Base-by-base conservation (phyloP, 176 grass and related monocot genomes). In the Avena insularis region DNA sequence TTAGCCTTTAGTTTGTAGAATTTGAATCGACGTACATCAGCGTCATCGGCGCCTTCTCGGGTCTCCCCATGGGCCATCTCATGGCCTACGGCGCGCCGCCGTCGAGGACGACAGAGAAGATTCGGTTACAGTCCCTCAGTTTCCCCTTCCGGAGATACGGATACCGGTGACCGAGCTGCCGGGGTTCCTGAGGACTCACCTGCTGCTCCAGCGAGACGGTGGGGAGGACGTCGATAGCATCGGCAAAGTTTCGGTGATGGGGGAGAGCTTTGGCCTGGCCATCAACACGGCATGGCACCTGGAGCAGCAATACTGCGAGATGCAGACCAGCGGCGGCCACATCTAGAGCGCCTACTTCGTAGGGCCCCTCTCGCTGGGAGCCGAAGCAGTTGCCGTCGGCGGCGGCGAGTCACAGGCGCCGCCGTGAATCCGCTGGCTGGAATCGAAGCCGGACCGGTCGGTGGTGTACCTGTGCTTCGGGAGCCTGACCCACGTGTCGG, bases 391-490 rank as follows among this genome's bases (percentile, higher is more conserved):
- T 1, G 29, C 29, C n/a, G 77, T 33, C 23, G 6, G 16, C 47
- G 46, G 9, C 19, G 86, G 1, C 29, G 1, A 67, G 1, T 1
- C 29, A 29, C 29, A 29, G 29, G 29, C 29, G 29, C 29, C 64
- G 0, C 17, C 68, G 12, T 88, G 82, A 43, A 43, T 90, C 33
- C 0, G 38, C 0, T 85, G 88, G 88, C 67, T 85, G 0, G 82
- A 75, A 35, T 23, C 35, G 5, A 80, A 12, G 82, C 70, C 23
- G 1, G 21, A 9, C 36, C 25, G 33, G 11, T 89, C 82, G 36
- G 87, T 85, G 17, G 50, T 85, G 21, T 89, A 54, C 56, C 0
- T 89, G 10, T 89, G 87, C 61, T 85, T 89, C 63, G 87, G 87
- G 10, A 85, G 75, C 27, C 51, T 62, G 54, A 14, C 73, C 8